phyloP scores from a whole-genome alignment of 441 rosid genomes.

The California macrophylla region DNA sequence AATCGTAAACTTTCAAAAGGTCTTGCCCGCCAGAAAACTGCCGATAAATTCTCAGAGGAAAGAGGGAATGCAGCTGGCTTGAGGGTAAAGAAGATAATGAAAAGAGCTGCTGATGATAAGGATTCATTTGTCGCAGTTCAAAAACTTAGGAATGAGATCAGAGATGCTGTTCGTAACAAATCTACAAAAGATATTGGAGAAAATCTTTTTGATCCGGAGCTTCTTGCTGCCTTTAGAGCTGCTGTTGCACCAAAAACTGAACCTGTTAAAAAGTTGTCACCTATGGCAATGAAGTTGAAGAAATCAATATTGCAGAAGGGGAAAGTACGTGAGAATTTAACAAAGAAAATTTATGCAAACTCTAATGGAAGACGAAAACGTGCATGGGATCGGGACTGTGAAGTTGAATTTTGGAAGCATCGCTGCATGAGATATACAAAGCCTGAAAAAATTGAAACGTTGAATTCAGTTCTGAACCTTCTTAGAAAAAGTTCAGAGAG shows the following conservation, averaged over 20 bases:
- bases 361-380: slow-evolving; percentile 78
- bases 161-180: slow-evolving; percentile 74
- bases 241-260: slow-evolving; percentile 66
- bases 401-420: slow-evolving; percentile 97
- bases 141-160: slow-evolving; percentile 78
- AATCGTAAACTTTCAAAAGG: slow-evolving; percentile 33
- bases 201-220: slow-evolving; percentile 76
- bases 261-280: slow-evolving; percentile 40
- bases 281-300: slow-evolving; percentile 61
- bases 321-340: slow-evolving; percentile 89
- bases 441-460: slow-evolving; percentile 88
- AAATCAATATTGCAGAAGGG: slow-evolving; percentile 88
- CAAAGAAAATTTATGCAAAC: slow-evolving; percentile 84
- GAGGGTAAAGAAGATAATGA: slow-evolving; percentile 91
- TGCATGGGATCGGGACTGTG: slow-evolving; percentile 96
- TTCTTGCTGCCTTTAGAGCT: slow-evolving; percentile 85
- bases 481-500: slow-evolving; percentile 51
- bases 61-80: slow-evolving; percentile 54
- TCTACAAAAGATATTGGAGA: slow-evolving; percentile 52
- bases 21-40: slow-evolving; percentile 21
- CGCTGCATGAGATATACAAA: slow-evolving; percentile 67
- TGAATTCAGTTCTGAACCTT: slow-evolving; percentile 78
- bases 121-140: slow-evolving; percentile 67
- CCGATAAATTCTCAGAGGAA: slow-evolving; percentile 37
- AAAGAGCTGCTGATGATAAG: slow-evolving; percentile 49